These are phyloP conservation scores for Isochrysis galbana DNA, from an alignment of 78 protist species.

Conservation along the genomic window DNA sequence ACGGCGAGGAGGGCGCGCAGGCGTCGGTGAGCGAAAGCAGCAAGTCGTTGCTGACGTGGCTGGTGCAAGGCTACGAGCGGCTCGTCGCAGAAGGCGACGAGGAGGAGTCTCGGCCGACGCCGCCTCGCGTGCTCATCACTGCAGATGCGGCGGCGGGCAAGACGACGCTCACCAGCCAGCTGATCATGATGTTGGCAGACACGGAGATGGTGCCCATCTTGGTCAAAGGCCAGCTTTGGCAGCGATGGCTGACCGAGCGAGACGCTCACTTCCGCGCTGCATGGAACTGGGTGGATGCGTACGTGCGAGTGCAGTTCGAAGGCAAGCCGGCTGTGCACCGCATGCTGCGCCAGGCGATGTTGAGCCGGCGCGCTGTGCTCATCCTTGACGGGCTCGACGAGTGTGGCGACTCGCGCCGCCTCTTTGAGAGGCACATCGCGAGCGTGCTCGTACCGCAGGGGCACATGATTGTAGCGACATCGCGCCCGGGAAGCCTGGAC, in stretches of 20 bases:
- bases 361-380: background rate
- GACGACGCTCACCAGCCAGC: background rate
- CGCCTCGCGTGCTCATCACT: background rate
- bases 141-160: background rate
- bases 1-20: no score
- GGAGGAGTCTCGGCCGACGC: background rate
- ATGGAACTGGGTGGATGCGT: conserved; percentile 17
- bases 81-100: no score
- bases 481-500: background rate
- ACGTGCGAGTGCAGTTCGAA: background rate
- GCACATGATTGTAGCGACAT: background rate
- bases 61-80: background rate
- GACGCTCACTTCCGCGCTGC: background rate
- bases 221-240: background rate
- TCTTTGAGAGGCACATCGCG: background rate
- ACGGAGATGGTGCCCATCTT: background rate
- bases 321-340: background rate
- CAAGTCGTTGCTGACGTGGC: background rate
- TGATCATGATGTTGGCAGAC: background rate
- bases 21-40: background rate
- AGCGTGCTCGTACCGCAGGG: conserved; percentile 15
- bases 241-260: background rate
- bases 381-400: conserved; percentile 4
- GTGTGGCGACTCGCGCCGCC: background rate
- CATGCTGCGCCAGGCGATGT: background rate